phyloP scores from a whole-genome alignment of 2,329 filamentous ascomycete species.

The Aspergillus fumigatiaffinis region DNA sequence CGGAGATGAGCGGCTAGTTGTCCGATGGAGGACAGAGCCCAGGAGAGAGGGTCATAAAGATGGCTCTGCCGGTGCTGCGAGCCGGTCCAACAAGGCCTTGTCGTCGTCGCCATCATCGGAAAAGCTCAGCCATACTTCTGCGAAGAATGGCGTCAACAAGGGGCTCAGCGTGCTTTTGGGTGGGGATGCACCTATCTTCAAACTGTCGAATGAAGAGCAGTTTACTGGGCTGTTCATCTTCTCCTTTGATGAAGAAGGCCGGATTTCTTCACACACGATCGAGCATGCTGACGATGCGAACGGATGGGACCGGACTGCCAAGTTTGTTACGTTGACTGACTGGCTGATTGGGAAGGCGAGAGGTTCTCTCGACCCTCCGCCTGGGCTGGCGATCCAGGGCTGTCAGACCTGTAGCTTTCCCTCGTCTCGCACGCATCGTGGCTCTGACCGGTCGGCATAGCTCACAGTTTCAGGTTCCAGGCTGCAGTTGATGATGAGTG shows the following conservation, averaged over 20 bases:
- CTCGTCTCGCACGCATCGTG: neutral
- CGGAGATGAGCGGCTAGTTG: conserved; percentile 73
- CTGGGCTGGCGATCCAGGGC: conserved; percentile 27
- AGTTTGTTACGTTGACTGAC: conserved; percentile 86
- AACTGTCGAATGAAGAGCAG: conserved; percentile 61
- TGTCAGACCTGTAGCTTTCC: conserved; percentile 9
- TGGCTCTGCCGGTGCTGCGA: neutral
- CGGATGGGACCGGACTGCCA: conserved; percentile 78
- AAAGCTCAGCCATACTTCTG: conserved; percentile 16
- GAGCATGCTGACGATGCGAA: conserved; percentile 84
- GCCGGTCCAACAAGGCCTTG: neutral
- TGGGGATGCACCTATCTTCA: conserved; percentile 49
- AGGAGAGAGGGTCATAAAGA: conserved; percentile 23
- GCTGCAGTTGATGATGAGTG: neutral
- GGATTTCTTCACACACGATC: conserved; percentile 83
- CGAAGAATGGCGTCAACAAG: conserved; percentile 34
- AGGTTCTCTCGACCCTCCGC: conserved; percentile 37
- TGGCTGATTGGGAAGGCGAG: conserved; percentile 83
- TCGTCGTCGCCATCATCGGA: conserved; percentile 5
- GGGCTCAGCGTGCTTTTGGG: conserved; percentile 47
- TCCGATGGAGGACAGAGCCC: conserved; percentile 74
- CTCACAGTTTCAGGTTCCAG: neutral
- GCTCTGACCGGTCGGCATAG: neutral
- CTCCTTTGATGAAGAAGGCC: conserved; percentile 84
- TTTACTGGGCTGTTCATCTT: conserved; percentile 94